These are phyloP conservation scores for Phytophthora uliginosa DNA, from an alignment of 352 stramenopile species.

Conservation along the genomic window DNA sequence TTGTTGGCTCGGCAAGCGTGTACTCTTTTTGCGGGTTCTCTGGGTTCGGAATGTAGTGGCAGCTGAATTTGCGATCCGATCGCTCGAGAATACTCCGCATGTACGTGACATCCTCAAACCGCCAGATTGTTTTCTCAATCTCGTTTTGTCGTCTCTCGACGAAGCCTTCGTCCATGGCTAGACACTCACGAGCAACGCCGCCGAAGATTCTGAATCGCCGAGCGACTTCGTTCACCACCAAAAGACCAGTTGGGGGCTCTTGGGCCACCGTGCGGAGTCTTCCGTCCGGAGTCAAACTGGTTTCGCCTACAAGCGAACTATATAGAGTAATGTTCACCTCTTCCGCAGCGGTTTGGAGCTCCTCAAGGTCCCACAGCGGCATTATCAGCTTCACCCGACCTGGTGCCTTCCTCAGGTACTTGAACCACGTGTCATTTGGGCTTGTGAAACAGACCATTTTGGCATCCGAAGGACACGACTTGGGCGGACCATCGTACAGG, in stretches of 20 bases:
- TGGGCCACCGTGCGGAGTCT: no score
- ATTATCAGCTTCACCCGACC: background rate
- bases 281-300: no score
- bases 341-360: background rate
- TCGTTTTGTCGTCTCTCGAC: background rate
- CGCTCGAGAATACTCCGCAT: background rate
- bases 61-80: background rate
- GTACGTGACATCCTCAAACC: background rate
- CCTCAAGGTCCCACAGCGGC: background rate
- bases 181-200: background rate
- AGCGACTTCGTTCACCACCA: background rate
- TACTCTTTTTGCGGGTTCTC: background rate
- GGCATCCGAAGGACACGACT: background rate
- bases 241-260: background rate
- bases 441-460: background rate
- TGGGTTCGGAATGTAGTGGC: background rate
- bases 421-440: background rate
- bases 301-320: no score
- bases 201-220: background rate
- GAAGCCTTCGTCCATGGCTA: background rate
- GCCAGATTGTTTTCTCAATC: background rate
- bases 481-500: background rate
- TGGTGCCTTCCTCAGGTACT: background rate
- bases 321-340: background rate
- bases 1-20: background rate